Evolutionary conservation across 2,329 filamentous ascomycete species (phyloP).

Genomic region (Diaporthe capsici): DNA sequence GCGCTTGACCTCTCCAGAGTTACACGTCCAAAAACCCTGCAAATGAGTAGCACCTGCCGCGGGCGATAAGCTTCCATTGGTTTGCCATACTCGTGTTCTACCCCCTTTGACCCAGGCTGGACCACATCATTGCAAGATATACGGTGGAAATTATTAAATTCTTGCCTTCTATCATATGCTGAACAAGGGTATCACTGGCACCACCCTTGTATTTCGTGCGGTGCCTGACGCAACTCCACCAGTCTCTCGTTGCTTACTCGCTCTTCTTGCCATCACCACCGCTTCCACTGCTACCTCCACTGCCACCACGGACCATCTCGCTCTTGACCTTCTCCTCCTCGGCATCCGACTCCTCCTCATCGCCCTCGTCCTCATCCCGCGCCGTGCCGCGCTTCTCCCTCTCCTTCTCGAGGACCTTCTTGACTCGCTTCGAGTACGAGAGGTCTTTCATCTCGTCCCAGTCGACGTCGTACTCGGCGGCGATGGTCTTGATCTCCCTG

Average conservation of each 20-base stretch:
- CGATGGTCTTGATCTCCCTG: conserved; percentile 83
- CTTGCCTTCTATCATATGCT: conserved; percentile 24
- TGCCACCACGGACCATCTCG: conserved; percentile 38
- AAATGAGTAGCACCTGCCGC: no score
- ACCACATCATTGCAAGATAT: no score
- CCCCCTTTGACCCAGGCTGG: no score
- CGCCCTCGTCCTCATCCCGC: conserved; percentile 55
- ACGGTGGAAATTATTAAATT: background rate
- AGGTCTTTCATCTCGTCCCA: conserved; percentile 87
- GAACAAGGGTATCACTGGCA: conserved; percentile 23
- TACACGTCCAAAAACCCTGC: no score
- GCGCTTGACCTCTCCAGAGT: no score
- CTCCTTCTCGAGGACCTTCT: conserved; percentile 69
- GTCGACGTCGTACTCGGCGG: conserved; percentile 89
- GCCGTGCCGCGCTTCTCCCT: conserved; percentile 55
- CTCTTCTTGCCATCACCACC: conserved; percentile 10
- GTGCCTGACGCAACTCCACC: background rate
- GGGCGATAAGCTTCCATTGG: background rate
- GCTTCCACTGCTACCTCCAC: background rate
- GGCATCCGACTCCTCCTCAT: conserved; percentile 55
- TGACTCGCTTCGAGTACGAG: conserved; percentile 69
- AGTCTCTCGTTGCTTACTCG: background rate
- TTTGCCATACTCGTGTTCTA: no score
- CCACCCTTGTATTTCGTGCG: background rate
- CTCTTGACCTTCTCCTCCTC: conserved; percentile 49